A percentile compares a stretch with the other conserved stretches of the same genome.
Evolutionary conservation across 129 eudicot species (phyloP).

Genomic region (Centella asiatica): DNA sequence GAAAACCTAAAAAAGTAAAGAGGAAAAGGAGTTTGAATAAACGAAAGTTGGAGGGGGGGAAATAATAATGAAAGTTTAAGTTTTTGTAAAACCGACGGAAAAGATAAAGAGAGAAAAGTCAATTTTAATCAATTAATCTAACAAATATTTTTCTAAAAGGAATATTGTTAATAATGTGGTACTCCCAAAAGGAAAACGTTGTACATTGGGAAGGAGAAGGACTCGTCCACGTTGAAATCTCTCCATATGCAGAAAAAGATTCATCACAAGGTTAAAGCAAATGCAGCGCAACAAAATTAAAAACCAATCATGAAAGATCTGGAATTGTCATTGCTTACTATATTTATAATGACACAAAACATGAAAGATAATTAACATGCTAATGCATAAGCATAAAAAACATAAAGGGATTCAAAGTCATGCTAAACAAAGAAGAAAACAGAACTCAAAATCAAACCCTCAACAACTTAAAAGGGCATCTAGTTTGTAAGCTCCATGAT

Average conservation of each 20-base stretch:
- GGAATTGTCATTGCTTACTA: background rate
- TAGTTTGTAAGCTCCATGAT: constrained; percentile 84
- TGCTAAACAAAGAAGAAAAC: background rate
- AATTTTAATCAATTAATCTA: too few relatives aligned
- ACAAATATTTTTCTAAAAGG: too few relatives aligned
- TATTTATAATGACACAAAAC: constrained; percentile 1
- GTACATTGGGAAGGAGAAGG: too few relatives aligned
- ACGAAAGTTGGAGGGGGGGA: too few relatives aligned
- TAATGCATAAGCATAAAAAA: constrained; percentile 13
- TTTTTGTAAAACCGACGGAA: too few relatives aligned
- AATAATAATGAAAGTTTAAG: too few relatives aligned
- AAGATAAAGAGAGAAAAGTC: too few relatives aligned
- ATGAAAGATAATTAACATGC: constrained; percentile 7
- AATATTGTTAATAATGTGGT: too few relatives aligned
- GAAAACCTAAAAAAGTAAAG: too few relatives aligned
- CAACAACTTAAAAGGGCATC: background rate
- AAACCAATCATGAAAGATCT: background rate
- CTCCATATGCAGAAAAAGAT: background rate
- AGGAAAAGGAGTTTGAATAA: too few relatives aligned
- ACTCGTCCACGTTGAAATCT: too few relatives aligned
- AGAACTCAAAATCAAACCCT: background rate
- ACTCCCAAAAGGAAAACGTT: too few relatives aligned
- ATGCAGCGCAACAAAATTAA: background rate
- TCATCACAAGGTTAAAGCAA: background rate
- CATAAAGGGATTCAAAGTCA: constrained; percentile 2